Evolutionary conservation across 345 rosid genomes (phyloP).

Genomic region (Salix dunnii): DNA sequence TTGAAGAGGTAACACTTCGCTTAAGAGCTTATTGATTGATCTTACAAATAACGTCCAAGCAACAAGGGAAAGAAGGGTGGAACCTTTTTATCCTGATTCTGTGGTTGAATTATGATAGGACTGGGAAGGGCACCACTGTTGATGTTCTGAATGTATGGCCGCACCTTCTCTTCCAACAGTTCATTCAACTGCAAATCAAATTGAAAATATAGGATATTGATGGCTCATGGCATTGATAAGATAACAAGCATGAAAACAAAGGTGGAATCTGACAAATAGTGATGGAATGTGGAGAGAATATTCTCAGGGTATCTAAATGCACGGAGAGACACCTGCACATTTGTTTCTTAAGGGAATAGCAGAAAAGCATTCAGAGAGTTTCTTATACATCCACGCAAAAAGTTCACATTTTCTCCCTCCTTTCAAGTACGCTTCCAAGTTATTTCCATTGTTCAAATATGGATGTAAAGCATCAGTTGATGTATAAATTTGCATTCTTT

Average conservation of each 20-base stretch:
- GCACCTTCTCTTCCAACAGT: slow-evolving; percentile 80
- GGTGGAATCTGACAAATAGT: neutral
- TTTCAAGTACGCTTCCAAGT: neutral
- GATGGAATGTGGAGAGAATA: neutral
- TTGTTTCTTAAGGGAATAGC: neutral
- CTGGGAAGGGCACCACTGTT: slow-evolving; percentile 49
- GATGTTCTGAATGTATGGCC: slow-evolving; percentile 54
- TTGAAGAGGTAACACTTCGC: neutral
- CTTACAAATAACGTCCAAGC: neutral
- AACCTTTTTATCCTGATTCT: slow-evolving; percentile 47
- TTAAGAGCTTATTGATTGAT: neutral
- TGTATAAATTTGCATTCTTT: neutral
- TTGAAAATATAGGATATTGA: neutral
- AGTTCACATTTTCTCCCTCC: neutral
- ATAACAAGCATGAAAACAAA: neutral
- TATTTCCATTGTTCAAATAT: neutral
- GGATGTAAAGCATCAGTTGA: neutral
- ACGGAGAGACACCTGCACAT: no score
- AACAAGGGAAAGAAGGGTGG: neutral
- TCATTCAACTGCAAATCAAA: slow-evolving; percentile 57
- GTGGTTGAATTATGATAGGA: slow-evolving; percentile 54
- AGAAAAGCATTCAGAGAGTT: neutral
- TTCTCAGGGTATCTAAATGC: no score
- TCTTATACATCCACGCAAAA: neutral
- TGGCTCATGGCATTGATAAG: neutral